A percentile compares a stretch with the other conserved stretches of the same genome.
Conservation (phyloP, 768 basidiomycete species). For the Royoungia palumana region DNA sequence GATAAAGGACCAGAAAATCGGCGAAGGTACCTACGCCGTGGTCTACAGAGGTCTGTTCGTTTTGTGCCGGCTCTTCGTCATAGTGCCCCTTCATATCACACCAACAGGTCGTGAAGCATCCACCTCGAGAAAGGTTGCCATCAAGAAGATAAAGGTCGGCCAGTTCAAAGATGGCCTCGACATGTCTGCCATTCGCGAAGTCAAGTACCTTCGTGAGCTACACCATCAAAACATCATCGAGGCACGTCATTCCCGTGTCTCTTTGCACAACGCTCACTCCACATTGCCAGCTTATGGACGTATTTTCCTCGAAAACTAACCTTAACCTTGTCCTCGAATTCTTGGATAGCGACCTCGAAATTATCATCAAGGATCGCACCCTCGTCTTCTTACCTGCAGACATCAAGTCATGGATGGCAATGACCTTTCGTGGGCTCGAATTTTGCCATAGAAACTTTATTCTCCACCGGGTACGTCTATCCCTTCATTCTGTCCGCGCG, state of each 20-base stretch:
- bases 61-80: background rate
- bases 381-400: constrained; percentile 93
- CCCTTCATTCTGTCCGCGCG: constrained; percentile 24
- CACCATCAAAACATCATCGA: constrained; percentile 94
- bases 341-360: constrained; percentile 93
- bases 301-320: constrained; percentile 95
- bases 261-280: background rate
- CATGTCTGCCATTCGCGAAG: constrained; percentile 98
- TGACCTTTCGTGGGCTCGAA: constrained; percentile 97
- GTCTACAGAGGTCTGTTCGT: constrained; percentile 79
- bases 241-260: constrained; percentile 39
- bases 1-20: constrained; percentile 79
- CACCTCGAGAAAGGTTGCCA: constrained; percentile 84
- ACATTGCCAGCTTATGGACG: constrained; percentile 78
- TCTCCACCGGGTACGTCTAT: constrained; percentile 69
- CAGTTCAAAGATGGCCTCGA: constrained; percentile 97
- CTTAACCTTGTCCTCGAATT: constrained; percentile 97
- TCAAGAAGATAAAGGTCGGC: constrained; percentile 97
- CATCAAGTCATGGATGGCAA: constrained; percentile 98
- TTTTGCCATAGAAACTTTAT: constrained; percentile 96
- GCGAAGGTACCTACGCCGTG: constrained; percentile 94
- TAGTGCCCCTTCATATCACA: background rate
- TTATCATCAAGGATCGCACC: constrained; percentile 90
- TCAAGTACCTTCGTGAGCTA: constrained; percentile 93
- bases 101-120: constrained; percentile 64